Evolutionary conservation across 371 early-diverging fungal genomes (phyloP).

Genomic region (Zychaea mexicana): DNA sequence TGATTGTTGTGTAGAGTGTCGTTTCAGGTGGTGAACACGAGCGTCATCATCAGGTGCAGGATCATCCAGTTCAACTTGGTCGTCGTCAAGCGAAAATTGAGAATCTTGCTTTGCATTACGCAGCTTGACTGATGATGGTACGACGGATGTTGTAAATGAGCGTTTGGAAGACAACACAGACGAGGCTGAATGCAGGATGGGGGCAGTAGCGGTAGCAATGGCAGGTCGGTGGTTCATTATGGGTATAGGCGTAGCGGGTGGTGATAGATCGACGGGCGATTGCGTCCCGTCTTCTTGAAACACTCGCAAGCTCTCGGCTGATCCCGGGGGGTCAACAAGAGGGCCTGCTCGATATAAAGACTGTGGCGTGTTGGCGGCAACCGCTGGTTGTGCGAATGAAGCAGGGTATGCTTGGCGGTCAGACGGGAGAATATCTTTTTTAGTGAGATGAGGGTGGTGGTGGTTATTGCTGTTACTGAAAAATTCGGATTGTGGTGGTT

Average conservation of each 20-base stretch:
- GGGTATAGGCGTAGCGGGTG: slow-evolving; percentile 28
- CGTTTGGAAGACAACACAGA: slow-evolving; percentile 12
- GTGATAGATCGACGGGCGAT: slow-evolving; percentile 21
- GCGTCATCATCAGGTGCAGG: not conserved
- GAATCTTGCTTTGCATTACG: slow-evolving; percentile 6
- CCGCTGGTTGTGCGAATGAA: slow-evolving; percentile 1
- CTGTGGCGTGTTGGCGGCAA: slow-evolving; percentile 12
- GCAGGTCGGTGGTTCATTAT: slow-evolving; percentile 3
- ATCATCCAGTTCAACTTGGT: not conserved
- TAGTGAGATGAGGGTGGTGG: not conserved
- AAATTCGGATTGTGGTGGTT: slow-evolving; percentile 1
- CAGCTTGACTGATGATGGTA: slow-evolving; percentile 10
- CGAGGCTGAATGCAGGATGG: not conserved
- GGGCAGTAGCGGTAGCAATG: too few relatives aligned
- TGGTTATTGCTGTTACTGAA: not conserved
- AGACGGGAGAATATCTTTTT: slow-evolving; percentile 2
- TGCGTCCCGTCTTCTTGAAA: slow-evolving; percentile 7
- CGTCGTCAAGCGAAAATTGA: slow-evolving; percentile 2
- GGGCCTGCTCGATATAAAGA: slow-evolving; percentile 4
- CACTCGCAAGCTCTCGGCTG: slow-evolving; percentile 8
- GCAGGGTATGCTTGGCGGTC: slow-evolving; percentile 2
- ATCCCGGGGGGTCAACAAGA: slow-evolving; percentile 8
- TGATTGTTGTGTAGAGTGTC: slow-evolving; percentile 5
- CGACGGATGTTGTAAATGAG: slow-evolving; percentile 22
- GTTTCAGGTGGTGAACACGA: not conserved